phyloP scores from a whole-genome alignment of 768 basidiomycete species.

The Xanthoconium purpureum region DNA sequence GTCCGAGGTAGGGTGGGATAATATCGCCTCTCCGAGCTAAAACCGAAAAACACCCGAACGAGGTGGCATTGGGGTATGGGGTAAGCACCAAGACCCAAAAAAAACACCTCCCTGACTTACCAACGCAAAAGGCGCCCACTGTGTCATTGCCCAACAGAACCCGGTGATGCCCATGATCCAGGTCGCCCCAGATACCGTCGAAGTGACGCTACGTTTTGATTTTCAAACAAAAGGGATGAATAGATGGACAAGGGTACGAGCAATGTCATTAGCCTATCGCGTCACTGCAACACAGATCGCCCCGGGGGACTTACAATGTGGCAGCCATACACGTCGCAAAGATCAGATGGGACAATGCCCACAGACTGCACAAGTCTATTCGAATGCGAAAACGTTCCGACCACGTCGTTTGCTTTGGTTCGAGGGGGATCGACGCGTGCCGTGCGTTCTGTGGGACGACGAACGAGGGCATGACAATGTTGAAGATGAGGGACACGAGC shows the following conservation, averaged over 20 bases:
- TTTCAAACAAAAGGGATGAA: not conserved
- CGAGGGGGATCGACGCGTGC: constrained; percentile 14
- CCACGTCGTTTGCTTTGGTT: constrained; percentile 20
- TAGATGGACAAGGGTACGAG: constrained; percentile 1
- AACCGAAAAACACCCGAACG: not conserved
- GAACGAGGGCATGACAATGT: constrained; percentile 69
- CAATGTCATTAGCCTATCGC: constrained; percentile 9
- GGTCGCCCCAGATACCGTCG: constrained; percentile 68
- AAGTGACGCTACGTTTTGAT: constrained; percentile 54
- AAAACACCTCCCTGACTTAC: constrained; percentile 41
- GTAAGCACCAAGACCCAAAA: constrained; percentile 7
- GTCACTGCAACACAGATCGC: not conserved
- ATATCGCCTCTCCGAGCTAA: constrained; percentile 83
- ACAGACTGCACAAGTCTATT: constrained; percentile 65
- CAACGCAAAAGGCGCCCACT: constrained; percentile 92
- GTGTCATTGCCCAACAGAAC: constrained; percentile 88
- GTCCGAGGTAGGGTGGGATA: constrained; percentile 52
- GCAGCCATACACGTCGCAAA: constrained; percentile 77
- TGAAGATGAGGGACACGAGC: constrained; percentile 61
- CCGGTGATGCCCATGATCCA: constrained; percentile 75
- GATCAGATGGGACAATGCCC: constrained; percentile 74
- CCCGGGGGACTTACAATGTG: constrained; percentile 63
- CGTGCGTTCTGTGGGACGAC: constrained; percentile 32
- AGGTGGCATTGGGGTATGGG: constrained; percentile 13
- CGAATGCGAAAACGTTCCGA: constrained; percentile 41